Conservation (phyloP, 78 protist genomes). For the Isochrysis galbana region DNA sequence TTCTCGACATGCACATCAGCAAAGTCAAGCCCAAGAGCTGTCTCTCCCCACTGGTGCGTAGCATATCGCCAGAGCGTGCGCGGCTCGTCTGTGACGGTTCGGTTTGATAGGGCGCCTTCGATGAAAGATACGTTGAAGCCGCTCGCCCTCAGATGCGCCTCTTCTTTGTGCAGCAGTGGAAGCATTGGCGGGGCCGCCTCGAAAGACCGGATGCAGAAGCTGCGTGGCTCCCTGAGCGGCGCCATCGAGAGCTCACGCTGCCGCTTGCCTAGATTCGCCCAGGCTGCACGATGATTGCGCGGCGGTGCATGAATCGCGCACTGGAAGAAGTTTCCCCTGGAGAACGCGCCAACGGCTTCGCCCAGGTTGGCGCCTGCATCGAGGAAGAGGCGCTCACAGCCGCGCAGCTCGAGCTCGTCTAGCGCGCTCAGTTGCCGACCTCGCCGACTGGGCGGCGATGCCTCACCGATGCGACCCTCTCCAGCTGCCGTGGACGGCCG, state of each 20-base stretch:
- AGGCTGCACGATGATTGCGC: not conserved
- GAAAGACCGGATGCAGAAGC: not conserved
- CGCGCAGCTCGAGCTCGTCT: too few relatives aligned
- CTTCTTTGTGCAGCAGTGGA: not conserved
- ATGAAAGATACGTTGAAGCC: not conserved
- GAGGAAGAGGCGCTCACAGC: not conserved
- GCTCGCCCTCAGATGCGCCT: not conserved
- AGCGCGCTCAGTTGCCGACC: too few relatives aligned
- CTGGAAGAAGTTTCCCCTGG: not conserved
- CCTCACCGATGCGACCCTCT: too few relatives aligned
- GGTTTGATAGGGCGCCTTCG: not conserved
- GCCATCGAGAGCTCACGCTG: not conserved
- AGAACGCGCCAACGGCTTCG: not conserved
- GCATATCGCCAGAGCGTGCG: not conserved
- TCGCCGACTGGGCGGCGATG: too few relatives aligned
- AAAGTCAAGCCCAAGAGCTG: not conserved
- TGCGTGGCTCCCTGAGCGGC: not conserved
- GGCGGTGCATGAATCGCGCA: not conserved
- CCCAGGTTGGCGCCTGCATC: not conserved
- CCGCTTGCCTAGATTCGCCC: not conserved
- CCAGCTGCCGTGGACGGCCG: too few relatives aligned
- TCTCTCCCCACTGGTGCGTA: not conserved
- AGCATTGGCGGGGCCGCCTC: not conserved
- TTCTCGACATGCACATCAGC: not conserved
- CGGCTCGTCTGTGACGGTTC: not conserved